These are phyloP conservation scores for Spirogloea muscicola DNA, from an alignment of 139 green algal genomes.

Conservation along the genomic window DNA sequence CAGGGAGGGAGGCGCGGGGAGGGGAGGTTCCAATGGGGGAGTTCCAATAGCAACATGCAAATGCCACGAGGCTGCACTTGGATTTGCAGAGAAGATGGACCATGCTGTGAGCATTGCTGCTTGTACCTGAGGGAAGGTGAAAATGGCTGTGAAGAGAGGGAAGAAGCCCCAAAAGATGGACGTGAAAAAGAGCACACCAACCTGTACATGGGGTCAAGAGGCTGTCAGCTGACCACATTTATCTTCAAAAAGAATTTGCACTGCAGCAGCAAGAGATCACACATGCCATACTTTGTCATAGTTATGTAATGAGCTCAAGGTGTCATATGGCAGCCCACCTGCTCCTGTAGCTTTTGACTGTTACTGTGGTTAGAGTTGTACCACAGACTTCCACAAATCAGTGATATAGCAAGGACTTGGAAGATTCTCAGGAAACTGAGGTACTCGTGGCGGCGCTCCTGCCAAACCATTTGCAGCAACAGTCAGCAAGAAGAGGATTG, in stretches of 20 bases:
- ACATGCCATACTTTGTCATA: too few relatives aligned
- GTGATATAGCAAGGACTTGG: conserved; percentile 18
- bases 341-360: not conserved
- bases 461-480: too few relatives aligned
- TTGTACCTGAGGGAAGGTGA: conserved; percentile 47
- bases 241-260: too few relatives aligned
- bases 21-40: not conserved
- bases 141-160: conserved; percentile 31
- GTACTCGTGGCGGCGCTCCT: conserved; percentile 1
- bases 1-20: not conserved
- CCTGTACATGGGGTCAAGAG: conserved; percentile 12
- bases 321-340: too few relatives aligned
- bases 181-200: conserved; percentile 42
- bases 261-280: too few relatives aligned
- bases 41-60: too few relatives aligned
- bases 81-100: too few relatives aligned
- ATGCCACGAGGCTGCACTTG: too few relatives aligned
- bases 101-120: too few relatives aligned
- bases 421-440: not conserved
- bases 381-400: conserved; percentile 29
- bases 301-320: too few relatives aligned
- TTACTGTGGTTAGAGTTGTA: not conserved
- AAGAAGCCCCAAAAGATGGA: conserved; percentile 42
- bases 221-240: too few relatives aligned
- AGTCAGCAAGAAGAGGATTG: too few relatives aligned